phyloP scores from a whole-genome alignment of 805 yeast genomes.

The Ogataea naganishii region DNA sequence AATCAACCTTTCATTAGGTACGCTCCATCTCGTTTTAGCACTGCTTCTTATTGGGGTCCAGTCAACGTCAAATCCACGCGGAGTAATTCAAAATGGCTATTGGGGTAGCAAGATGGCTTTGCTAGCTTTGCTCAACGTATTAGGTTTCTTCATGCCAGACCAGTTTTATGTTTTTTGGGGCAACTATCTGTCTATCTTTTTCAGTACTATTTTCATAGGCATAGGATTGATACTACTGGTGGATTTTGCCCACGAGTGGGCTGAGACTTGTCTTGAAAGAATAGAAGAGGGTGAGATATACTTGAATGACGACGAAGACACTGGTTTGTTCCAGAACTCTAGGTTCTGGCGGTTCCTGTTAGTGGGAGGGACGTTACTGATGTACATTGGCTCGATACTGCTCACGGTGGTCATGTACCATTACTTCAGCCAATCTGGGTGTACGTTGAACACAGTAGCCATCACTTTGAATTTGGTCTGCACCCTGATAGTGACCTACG shows the following conservation, averaged over 20 bases:
- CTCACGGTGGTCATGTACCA: constrained; percentile 76
- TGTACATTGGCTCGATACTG: constrained; percentile 69
- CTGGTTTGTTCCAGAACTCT: constrained; percentile 24
- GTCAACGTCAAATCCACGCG: constrained; percentile 69
- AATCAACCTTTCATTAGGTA: constrained; percentile 78
- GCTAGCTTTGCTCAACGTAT: constrained; percentile 47
- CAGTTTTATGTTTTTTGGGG: constrained; percentile 85
- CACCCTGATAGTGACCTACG: constrained; percentile 50
- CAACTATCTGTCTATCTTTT: constrained; percentile 75
- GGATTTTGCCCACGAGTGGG: constrained; percentile 98
- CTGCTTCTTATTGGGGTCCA: constrained; percentile 60
- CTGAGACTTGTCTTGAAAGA: constrained; percentile 86
- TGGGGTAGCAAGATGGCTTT: constrained; percentile 72
- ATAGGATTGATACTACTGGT: constrained; percentile 86
- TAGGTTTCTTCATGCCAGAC: constrained; percentile 80
- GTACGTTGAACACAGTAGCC: constrained; percentile 85
- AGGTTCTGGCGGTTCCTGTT: constrained; percentile 72
- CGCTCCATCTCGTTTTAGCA: constrained; percentile 68
- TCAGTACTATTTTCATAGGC: constrained; percentile 77
- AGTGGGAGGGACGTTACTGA: constrained; percentile 76
- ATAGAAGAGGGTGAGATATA: constrained; percentile 69
- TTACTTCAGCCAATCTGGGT: constrained; percentile 73
- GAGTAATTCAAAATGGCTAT: constrained; percentile 81
- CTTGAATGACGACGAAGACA: constrained; percentile 40
- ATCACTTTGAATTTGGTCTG: constrained; percentile 68